Conservation (phyloP, 768 basidiomycete species). For the Cytidiella melzeri region DNA sequence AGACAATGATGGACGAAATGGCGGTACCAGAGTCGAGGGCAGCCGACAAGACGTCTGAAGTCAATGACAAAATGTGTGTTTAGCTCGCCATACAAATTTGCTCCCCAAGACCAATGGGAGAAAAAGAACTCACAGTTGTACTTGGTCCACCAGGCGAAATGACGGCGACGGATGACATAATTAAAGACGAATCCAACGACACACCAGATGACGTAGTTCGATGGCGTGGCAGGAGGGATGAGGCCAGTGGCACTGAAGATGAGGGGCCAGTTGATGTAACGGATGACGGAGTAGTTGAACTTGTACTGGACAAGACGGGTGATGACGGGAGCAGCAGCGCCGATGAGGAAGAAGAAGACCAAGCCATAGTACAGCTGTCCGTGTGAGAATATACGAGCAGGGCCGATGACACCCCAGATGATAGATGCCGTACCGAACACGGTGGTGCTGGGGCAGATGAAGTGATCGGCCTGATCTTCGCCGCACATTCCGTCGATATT, state of each 20-base stretch:
- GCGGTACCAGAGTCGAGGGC: constrained; percentile 69
- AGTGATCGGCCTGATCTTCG: constrained; percentile 45
- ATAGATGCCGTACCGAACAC: constrained; percentile 36
- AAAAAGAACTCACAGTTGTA: constrained; percentile 56
- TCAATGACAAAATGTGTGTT: no score
- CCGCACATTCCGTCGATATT: constrained; percentile 56
- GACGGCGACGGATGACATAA: constrained; percentile 51
- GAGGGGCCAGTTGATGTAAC: constrained; percentile 39
- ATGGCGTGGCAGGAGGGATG: constrained; percentile 77
- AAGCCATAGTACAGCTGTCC: constrained; percentile 49
- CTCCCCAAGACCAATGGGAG: no score
- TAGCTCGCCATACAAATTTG: no score
- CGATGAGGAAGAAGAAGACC: constrained; percentile 66
- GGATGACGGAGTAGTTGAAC: constrained; percentile 43
- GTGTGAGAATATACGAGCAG: constrained; percentile 45
- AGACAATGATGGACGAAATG: constrained; percentile 45
- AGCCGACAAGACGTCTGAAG: constrained; percentile 56
- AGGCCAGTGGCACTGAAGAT: constrained; percentile 58
- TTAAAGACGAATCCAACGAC: constrained; percentile 75
- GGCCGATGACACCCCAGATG: constrained; percentile 68
- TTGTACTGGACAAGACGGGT: not conserved
- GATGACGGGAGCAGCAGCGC: constrained; percentile 29
- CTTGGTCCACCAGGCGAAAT: constrained; percentile 69
- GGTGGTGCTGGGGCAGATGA: constrained; percentile 56
- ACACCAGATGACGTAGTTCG: constrained; percentile 79